These are phyloP conservation scores for Gynochthodes officinalis DNA, from an alignment of 257 asterid species.

Conservation along the genomic window DNA sequence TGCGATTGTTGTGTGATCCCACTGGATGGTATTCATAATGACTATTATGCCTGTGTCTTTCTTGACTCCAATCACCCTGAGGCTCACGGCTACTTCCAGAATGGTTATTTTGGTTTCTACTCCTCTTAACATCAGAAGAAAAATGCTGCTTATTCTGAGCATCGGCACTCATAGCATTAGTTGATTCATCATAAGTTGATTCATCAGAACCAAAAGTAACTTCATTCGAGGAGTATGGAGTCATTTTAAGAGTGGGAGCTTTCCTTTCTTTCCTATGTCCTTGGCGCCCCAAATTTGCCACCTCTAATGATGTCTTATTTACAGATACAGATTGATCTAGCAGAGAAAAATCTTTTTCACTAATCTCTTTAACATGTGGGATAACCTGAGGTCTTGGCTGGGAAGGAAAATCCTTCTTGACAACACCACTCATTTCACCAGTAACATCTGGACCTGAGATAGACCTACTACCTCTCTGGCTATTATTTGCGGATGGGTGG, in stretches of 20 bases:
- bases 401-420: constrained; percentile 43
- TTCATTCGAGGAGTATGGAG: constrained; percentile 53
- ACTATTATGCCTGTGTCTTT: constrained; percentile 51
- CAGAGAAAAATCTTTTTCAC: constrained; percentile 25
- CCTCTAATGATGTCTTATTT: constrained; percentile 24
- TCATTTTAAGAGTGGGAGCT: constrained; percentile 35
- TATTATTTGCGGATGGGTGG: constrained; percentile 33
- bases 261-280: constrained; percentile 50
- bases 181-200: constrained; percentile 34
- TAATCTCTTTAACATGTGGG: constrained; percentile 26
- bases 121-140: constrained; percentile 47
- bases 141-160: constrained; percentile 38
- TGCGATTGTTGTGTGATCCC: constrained; percentile 49
- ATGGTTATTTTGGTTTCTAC: constrained; percentile 47
- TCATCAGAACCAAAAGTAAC: constrained; percentile 41
- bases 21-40: constrained; percentile 87
- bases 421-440: constrained; percentile 32
- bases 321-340: constrained; percentile 30
- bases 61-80: constrained; percentile 63
- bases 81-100: constrained; percentile 47
- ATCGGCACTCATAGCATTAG: constrained; percentile 27
- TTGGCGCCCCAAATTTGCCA: constrained; percentile 30
- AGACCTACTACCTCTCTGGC: constrained; percentile 38
- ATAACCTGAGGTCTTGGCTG: constrained; percentile 34
- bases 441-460: constrained; percentile 32